Evolutionary conservation across 139 green algal species (phyloP).

Genomic region (Trebouxia sp.): DNA sequence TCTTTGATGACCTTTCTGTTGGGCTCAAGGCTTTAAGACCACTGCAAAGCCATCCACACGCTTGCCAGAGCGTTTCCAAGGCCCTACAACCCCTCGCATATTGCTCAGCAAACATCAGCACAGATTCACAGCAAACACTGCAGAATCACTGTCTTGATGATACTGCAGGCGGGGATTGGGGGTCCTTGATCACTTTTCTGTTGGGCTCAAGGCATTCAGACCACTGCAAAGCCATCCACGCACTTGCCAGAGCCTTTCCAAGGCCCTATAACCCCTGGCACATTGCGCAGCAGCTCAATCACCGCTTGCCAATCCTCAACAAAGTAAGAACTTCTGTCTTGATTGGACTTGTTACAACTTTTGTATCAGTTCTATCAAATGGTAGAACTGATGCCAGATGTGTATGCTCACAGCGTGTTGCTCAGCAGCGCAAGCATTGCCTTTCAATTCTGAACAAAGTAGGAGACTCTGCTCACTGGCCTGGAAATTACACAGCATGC

Average conservation of each 20-base stretch:
- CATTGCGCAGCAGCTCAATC: neutral
- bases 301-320: conserved; percentile 17
- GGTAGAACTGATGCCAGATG: neutral
- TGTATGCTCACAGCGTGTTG: neutral
- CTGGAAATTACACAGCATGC: no score
- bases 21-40: neutral
- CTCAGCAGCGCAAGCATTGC: no score
- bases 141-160: no score
- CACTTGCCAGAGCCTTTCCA: neutral
- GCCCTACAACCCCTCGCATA: neutral
- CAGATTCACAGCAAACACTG: neutral
- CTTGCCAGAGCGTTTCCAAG: conserved; percentile 1
- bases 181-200: neutral
- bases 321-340: no score
- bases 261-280: conserved; percentile 6
- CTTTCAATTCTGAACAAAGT: no score
- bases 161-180: conserved; percentile 35
- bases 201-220: neutral
- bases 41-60: conserved; percentile 30
- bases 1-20: neutral
- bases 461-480: no score
- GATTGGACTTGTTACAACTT: neutral
- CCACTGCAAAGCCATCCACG: conserved; percentile 29
- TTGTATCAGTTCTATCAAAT: neutral
- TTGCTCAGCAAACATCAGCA: neutral